Evolutionary conservation across 2,329 filamentous ascomycete species (phyloP).

Genomic region (Colletotrichum ledebouriae): DNA sequence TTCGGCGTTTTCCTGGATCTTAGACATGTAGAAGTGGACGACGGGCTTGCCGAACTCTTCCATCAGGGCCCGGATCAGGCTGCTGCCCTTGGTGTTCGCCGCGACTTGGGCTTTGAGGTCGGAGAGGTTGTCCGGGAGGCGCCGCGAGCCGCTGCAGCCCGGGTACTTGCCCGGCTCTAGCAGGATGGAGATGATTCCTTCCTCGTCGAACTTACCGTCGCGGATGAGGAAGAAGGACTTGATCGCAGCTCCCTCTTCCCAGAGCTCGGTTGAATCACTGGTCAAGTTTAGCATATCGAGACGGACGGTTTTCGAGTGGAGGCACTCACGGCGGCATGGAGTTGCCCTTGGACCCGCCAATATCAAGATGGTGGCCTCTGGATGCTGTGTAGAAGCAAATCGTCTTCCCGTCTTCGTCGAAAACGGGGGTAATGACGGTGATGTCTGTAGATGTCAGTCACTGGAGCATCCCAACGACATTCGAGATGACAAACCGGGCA

Average conservation of each 20-base stretch:
- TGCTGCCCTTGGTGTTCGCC: conserved; percentile 87
- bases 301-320: fast-evolving
- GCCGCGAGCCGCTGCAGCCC: conserved; percentile 83
- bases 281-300: not conserved
- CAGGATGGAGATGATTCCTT: conserved; percentile 78
- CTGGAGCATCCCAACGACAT: not conserved
- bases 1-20: conserved; percentile 76
- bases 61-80: conserved; percentile 78
- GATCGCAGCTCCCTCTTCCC: conserved; percentile 75
- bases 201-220: conserved; percentile 83
- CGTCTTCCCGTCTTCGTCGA: conserved; percentile 55
- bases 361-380: conserved; percentile 80
- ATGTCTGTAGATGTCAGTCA: conserved; percentile 44
- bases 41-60: conserved; percentile 79
- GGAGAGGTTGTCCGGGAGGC: conserved; percentile 85
- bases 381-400: conserved; percentile 69
- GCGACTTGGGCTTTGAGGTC: conserved; percentile 90
- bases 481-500: conserved; percentile 46
- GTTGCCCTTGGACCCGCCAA: conserved; percentile 60
- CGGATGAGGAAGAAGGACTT: conserved; percentile 79
- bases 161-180: conserved; percentile 80
- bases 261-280: conserved; percentile 72
- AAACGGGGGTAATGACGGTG: conserved; percentile 54
- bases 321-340: conserved; percentile 77
- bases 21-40: conserved; percentile 79